Conservation (phyloP, 768 basidiomycete genomes). For the Tulasnella sp. region DNA sequence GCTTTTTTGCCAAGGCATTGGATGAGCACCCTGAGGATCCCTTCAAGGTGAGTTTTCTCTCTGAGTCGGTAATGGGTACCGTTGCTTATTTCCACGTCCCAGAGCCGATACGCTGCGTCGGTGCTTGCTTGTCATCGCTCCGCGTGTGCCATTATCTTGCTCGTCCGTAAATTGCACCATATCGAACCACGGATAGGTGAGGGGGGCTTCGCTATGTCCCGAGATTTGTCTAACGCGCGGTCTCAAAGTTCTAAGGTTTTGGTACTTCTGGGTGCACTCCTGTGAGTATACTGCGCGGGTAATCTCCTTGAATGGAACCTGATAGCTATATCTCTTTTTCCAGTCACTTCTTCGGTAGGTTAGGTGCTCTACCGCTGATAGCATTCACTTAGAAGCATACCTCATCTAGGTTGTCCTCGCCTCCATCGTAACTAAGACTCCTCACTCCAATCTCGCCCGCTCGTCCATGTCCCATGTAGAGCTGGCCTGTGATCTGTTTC, state of each 20-base stretch:
- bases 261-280: constrained; percentile 28
- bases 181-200: constrained; percentile 8
- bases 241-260: constrained; percentile 46
- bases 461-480: constrained; percentile 58
- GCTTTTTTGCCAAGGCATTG: constrained; percentile 65
- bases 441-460: constrained; percentile 54
- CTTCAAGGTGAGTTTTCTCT: constrained; percentile 31
- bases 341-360: constrained; percentile 12
- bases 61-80: not conserved
- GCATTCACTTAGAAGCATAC: not conserved
- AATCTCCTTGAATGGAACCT: not conserved
- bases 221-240: not conserved
- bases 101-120: constrained; percentile 49
- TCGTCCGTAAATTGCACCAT: constrained; percentile 36
- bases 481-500: constrained; percentile 14
- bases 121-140: constrained; percentile 36
- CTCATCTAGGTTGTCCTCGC: constrained; percentile 53
- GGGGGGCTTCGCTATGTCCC: constrained; percentile 24
- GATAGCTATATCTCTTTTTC: not conserved
- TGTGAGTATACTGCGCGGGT: not conserved
- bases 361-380: not conserved
- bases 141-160: constrained; percentile 37
- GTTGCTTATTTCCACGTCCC: not conserved
- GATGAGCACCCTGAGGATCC: constrained; percentile 52
- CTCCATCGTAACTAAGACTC: constrained; percentile 65